Base-by-base conservation (phyloP, 1,284 basidiomycete genomes). In the Pyrrhoderma noxium region DNA sequence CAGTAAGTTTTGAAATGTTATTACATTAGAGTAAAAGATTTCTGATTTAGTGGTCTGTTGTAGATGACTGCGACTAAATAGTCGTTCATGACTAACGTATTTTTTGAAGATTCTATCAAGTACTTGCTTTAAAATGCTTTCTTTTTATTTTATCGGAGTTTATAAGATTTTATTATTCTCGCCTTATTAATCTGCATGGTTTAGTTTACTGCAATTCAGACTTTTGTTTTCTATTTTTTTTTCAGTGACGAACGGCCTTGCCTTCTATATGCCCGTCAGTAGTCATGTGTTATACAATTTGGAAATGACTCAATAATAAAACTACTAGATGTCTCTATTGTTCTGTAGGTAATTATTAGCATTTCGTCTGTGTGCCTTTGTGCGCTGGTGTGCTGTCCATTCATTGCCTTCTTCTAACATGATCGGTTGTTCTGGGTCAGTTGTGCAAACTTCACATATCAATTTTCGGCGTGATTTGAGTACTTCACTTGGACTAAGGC, bases 371-470 rank as follows among this genome's bases (percentile, higher is more conserved):
- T 93, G 91, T 3, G 67, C 52, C 45, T 78, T 79, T 21, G 80
- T 83, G 38, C 68, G 70, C 35, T 72, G 60, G 65, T 95, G 92
- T 0, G 63, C 66, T 0, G 75, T 72, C 82, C 87, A 89, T 55
- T 84, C 76, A 11, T 67, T 65, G 2, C 79, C 79, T 62, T 80
- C 76, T 48, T 86, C 80, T 11, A 96, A 73, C 74, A 93, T 84
- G 50, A 89, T 73, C 0, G 93, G 93, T 22, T 75, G 68, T 1
- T 69, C 64, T 0, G 71, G 62, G 53, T 90, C 73, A 3, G 62
- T 58, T 0, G 90, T 92, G 62, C 93, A 97, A 1, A 75, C 61
- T 0, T 74, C 63, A 64, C 93, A 97, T 1, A 77, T 66, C 3
- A 75, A 60, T 59, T 84, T 82, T 45, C 69, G 75, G 48, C 83